Percentiles rank a stretch among this genome's conserved stretches.
These are phyloP conservation scores for Talaromyces trachyspermus DNA, from an alignment of 495 filamentous ascomycete genomes.

Conservation along the genomic window DNA sequence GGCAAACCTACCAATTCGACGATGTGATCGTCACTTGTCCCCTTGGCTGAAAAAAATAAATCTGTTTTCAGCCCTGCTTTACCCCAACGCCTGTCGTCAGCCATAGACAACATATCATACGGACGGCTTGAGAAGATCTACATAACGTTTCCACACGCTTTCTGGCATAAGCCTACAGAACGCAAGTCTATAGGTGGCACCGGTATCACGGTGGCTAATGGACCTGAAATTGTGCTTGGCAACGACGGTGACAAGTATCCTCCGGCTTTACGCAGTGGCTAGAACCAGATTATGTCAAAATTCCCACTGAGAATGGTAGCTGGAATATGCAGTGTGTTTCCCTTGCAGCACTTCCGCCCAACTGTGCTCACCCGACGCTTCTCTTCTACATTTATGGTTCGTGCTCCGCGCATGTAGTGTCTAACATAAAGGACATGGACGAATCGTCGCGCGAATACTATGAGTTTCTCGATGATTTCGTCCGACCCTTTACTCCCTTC, in stretches of 20 bases:
- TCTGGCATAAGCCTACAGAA: slow-evolving; percentile 35
- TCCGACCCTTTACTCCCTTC: slow-evolving; percentile 62
- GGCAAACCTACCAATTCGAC: slow-evolving; percentile 56
- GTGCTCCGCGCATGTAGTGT: slow-evolving; percentile 45
- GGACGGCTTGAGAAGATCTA: slow-evolving; percentile 90
- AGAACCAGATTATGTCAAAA: slow-evolving; percentile 54
- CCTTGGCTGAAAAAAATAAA: slow-evolving; percentile 74
- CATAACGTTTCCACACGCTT: slow-evolving; percentile 71
- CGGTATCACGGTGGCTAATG: slow-evolving; percentile 4
- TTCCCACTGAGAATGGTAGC: slow-evolving; percentile 55
- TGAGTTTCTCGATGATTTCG: slow-evolving; percentile 32
- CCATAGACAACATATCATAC: slow-evolving; percentile 75
- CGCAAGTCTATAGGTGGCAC: neutral
- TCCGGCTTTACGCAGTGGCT: slow-evolving; percentile 35
- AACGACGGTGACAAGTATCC: slow-evolving; percentile 8
- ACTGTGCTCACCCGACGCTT: slow-evolving; percentile 70
- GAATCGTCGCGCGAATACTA: slow-evolving; percentile 22
- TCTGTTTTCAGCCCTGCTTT: slow-evolving; percentile 62
- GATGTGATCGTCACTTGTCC: slow-evolving; percentile 81
- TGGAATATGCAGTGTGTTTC: slow-evolving; percentile 82
- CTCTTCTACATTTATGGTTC: slow-evolving; percentile 86
- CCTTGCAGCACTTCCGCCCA: slow-evolving; percentile 55
- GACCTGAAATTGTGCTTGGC: neutral
- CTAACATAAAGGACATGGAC: slow-evolving; percentile 22
- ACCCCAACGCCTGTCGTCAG: slow-evolving; percentile 55